Percentiles rank a stretch among this genome's conserved stretches.
Evolutionary conservation across 2,329 filamentous ascomycete genomes (phyloP).

Genomic region (Laburnicola sp.): DNA sequence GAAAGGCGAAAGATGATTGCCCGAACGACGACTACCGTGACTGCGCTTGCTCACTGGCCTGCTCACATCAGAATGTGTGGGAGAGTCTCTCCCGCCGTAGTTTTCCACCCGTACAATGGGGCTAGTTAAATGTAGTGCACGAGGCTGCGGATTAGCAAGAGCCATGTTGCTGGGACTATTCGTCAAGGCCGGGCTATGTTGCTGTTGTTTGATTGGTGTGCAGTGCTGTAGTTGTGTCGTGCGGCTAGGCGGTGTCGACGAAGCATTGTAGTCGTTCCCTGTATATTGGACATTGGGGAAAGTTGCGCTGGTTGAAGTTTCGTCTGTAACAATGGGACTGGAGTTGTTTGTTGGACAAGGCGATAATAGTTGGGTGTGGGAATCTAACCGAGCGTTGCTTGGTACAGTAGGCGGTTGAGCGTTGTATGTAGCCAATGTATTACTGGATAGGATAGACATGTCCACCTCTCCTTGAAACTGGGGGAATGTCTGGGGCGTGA

Average conservation of each 20-base stretch:
- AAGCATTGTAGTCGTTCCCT: conserved; percentile 21
- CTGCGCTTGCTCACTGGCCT: conserved; percentile 41
- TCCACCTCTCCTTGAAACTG: conserved; percentile 28
- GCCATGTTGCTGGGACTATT: conserved; percentile 39
- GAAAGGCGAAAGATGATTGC: conserved; percentile 45
- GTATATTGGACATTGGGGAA: conserved; percentile 24
- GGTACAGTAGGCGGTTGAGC: conserved; percentile 30
- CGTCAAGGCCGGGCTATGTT: conserved; percentile 44
- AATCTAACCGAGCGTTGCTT: conserved; percentile 26
- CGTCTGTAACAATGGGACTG: conserved; percentile 42
- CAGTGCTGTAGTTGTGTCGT: conserved; percentile 25
- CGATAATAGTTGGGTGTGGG: conserved; percentile 40
- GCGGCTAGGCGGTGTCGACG: conserved; percentile 35
- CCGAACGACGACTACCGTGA: conserved; percentile 39
- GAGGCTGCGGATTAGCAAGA: conserved; percentile 32
- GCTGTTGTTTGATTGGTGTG: conserved; percentile 40
- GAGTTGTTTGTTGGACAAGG: conserved; percentile 43
- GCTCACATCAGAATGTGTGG: conserved; percentile 39
- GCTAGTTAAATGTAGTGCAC: conserved; percentile 39
- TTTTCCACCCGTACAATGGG: conserved; percentile 47
- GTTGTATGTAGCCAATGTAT: conserved; percentile 35
- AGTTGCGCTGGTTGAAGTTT: conserved; percentile 21
- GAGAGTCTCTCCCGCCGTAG: conserved; percentile 41
- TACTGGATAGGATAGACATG: conserved; percentile 35
- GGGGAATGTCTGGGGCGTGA: conserved; percentile 23